Percentiles rank a stretch among this genome's conserved stretches.
These are phyloP conservation scores for Przewalskia tangutica DNA, from an alignment of 257 asterid species.

Conservation along the genomic window DNA sequence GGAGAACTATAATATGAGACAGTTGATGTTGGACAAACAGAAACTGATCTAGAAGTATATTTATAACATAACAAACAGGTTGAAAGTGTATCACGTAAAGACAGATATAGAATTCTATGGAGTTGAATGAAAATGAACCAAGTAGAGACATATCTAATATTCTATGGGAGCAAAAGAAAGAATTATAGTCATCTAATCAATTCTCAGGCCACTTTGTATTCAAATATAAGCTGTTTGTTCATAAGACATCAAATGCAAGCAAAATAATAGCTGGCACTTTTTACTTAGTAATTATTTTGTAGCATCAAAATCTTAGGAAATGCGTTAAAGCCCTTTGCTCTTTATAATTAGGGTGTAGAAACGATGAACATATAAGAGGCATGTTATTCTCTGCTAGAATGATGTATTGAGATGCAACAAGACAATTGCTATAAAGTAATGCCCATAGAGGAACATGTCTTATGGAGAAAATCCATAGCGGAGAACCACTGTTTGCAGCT, in stretches of 20 bases:
- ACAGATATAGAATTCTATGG: not conserved
- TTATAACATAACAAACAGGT: not conserved
- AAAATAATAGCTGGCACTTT: not conserved
- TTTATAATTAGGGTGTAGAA: not conserved
- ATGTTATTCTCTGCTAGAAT: not conserved
- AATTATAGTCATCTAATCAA: not conserved
- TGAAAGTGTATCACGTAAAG: not conserved
- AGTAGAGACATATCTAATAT: not conserved
- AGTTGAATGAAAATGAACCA: not conserved
- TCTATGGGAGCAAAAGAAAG: not conserved
- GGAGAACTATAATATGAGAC: not conserved
- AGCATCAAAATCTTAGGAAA: not conserved
- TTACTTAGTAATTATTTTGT: not conserved
- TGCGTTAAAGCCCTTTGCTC: not conserved
- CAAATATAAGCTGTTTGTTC: not conserved
- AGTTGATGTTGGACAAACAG: not conserved
- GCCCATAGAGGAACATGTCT: not conserved
- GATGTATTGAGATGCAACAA: not conserved
- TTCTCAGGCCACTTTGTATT: not conserved
- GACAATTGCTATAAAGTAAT: not conserved
- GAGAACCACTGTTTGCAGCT: not conserved
- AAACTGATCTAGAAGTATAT: not conserved
- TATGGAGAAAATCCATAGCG: not conserved
- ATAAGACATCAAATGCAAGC: not conserved
- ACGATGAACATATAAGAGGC: not conserved